phyloP scores from a whole-genome alignment of 768 basidiomycete genomes.

The Naganishia antarctica region DNA sequence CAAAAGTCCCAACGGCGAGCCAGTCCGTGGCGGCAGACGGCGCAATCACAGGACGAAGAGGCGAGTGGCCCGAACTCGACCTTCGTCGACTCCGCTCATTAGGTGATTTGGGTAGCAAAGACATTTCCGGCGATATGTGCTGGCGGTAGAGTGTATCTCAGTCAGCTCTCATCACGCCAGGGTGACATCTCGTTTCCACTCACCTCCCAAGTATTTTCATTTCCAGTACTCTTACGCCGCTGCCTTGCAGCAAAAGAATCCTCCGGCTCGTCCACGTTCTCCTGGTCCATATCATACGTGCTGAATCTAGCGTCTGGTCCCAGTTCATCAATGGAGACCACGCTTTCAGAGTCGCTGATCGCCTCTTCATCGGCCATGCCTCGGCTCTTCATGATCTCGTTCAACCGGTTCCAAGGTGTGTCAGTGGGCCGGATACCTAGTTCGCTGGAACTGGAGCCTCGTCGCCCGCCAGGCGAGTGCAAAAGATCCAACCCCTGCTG shows the following conservation, averaged over 20 bases:
- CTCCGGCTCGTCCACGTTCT: conserved; percentile 21
- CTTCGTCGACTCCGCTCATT: conserved; percentile 63
- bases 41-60: conserved; percentile 76
- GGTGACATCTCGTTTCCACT: conserved; percentile 37
- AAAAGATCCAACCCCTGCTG: conserved; percentile 28
- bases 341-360: conserved; percentile 91
- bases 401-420: conserved; percentile 75
- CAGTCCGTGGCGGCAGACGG: conserved; percentile 55
- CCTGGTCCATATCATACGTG: conserved; percentile 25
- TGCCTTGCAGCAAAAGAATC: conserved; percentile 32
- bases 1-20: conserved; percentile 61
- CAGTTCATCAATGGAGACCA: conserved; percentile 80
- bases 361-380: conserved; percentile 57
- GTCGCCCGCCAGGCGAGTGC: conserved; percentile 16
- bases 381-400: conserved; percentile 65
- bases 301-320: conserved; percentile 69
- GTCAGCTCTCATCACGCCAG: too few relatives aligned
- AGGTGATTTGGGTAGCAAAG: conserved; percentile 84
- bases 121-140: conserved; percentile 97
- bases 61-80: conserved; percentile 63
- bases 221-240: conserved; percentile 60
- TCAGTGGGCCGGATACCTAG: conserved; percentile 38
- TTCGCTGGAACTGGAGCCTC: conserved; percentile 6
- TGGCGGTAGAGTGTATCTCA: too few relatives aligned
- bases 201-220: conserved; percentile 95